Conservation (phyloP, 2,329 filamentous ascomycete genomes). For the Exophiala spinifera region DNA sequence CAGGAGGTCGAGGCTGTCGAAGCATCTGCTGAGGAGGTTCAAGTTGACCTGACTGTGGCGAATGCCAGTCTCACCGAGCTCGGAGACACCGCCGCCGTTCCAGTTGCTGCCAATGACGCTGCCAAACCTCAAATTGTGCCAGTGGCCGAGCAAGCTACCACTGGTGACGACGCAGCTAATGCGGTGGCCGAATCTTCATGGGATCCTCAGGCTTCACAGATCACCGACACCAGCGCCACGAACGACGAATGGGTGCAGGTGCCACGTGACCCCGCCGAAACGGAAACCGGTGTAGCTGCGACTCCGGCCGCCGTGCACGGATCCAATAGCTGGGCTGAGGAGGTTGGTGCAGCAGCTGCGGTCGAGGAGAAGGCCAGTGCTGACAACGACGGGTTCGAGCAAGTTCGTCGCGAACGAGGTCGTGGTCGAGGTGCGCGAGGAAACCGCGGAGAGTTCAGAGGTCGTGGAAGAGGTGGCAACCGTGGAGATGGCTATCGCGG, state of each 20-base stretch:
- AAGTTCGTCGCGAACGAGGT: conserved; percentile 36
- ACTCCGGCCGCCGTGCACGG: conserved; percentile 56
- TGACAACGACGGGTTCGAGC: conserved; percentile 38
- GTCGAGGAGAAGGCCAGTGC: conserved; percentile 30
- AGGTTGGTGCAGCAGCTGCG: conserved; percentile 58
- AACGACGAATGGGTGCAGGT: conserved; percentile 66
- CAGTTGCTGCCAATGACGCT: conserved; percentile 50
- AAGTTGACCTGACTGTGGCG: conserved; percentile 58
- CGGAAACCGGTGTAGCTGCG: conserved; percentile 62
- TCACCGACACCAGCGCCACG: conserved; percentile 54
- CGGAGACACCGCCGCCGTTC: conserved; percentile 55
- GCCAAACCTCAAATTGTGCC: conserved; percentile 27
- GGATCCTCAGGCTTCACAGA: conserved; percentile 50
- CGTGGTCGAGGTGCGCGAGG: conserved; percentile 36
- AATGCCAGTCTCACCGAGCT: conserved; percentile 61
- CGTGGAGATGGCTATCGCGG: conserved; percentile 30
- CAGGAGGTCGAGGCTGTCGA: conserved; percentile 45
- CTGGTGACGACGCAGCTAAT: conserved; percentile 42
- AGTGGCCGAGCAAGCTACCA: conserved; percentile 39
- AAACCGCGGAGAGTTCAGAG: conserved; percentile 33
- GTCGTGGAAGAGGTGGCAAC: conserved; percentile 37
- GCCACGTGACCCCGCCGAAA: conserved; percentile 69
- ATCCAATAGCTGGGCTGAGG: conserved; percentile 77
- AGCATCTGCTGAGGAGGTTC: conserved; percentile 36
- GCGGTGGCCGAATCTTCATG: conserved; percentile 52